Conservation (phyloP, 495 filamentous ascomycete species). For the Aspergillus carlsbadensis region DNA sequence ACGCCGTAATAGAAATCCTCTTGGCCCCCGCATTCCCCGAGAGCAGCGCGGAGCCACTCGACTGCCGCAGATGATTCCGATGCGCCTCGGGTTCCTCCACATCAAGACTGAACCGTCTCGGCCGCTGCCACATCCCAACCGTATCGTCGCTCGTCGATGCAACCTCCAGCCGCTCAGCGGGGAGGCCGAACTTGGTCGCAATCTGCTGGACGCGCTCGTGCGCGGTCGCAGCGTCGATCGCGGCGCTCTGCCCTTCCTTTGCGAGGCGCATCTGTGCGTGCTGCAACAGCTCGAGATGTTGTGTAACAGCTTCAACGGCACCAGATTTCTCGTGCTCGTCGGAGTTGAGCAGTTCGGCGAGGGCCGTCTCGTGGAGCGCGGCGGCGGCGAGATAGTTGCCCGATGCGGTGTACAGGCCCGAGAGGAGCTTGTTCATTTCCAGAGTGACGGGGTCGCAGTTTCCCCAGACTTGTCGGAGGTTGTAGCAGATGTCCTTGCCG, state of each 20-base stretch:
- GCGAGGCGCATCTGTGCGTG: constrained; percentile 37
- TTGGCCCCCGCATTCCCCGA: constrained; percentile 30
- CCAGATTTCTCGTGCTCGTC: constrained; percentile 38
- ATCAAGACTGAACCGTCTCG: constrained; percentile 42
- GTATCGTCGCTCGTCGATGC: constrained; percentile 24
- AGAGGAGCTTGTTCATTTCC: constrained; percentile 55
- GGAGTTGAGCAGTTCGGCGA: constrained; percentile 47
- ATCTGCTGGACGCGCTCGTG: constrained; percentile 30
- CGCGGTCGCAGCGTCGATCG: constrained; percentile 22
- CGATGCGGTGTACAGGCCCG: constrained; percentile 50
- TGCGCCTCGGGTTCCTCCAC: constrained; percentile 36
- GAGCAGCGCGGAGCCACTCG: constrained; percentile 34
- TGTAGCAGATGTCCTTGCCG: constrained; percentile 62
- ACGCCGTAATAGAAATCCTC: constrained; percentile 22
- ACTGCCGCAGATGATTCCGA: constrained; percentile 38
- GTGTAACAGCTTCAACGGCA: constrained; percentile 34
- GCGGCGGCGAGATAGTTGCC: constrained; percentile 51
- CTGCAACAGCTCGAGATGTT: constrained; percentile 54
- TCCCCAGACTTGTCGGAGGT: constrained; percentile 58
- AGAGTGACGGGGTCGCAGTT: constrained; percentile 53
- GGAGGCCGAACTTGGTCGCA: constrained; percentile 33
- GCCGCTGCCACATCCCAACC: constrained; percentile 40
- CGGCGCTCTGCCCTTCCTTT: constrained; percentile 19
- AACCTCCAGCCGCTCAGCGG: constrained; percentile 24
- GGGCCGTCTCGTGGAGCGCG: constrained; percentile 53